Conservation (phyloP, 257 asterid species). For the Nicotiana sylvestris region DNA sequence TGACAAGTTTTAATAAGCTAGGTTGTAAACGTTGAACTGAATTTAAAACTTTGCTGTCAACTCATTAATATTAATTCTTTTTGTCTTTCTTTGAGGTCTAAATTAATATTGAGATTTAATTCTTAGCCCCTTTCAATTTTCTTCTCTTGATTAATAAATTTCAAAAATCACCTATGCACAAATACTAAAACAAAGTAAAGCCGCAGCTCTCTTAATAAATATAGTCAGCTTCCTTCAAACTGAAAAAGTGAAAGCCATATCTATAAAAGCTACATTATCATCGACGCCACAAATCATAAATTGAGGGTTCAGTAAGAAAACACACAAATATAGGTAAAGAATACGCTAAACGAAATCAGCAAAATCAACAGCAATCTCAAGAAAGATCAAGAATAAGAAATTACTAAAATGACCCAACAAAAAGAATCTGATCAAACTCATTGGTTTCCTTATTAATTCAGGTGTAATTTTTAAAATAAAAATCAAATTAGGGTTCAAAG, state of each 20-base stretch:
- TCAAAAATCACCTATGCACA: background rate
- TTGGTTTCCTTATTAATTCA: background rate
- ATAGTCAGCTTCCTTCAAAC: background rate
- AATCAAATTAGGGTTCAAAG: constrained; percentile 2
- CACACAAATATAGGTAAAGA: background rate
- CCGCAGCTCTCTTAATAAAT: background rate
- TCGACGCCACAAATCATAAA: background rate
- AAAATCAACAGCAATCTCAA: background rate
- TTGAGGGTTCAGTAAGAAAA: background rate
- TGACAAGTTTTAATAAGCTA: background rate
- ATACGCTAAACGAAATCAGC: background rate
- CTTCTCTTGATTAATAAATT: background rate
- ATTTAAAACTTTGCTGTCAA: background rate
- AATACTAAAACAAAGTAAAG: background rate
- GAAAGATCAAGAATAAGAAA: background rate
- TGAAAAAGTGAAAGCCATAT: background rate
- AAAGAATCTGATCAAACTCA: background rate
- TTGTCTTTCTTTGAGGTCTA: background rate
- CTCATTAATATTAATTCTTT: background rate
- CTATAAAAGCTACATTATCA: background rate
- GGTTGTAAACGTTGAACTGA: background rate
- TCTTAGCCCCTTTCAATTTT: background rate
- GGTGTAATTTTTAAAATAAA: background rate
- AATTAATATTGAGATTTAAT: background rate
- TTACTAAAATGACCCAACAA: background rate